phyloP scores from a whole-genome alignment of 257 asterid species.

The Scutellaria baicalensis region DNA sequence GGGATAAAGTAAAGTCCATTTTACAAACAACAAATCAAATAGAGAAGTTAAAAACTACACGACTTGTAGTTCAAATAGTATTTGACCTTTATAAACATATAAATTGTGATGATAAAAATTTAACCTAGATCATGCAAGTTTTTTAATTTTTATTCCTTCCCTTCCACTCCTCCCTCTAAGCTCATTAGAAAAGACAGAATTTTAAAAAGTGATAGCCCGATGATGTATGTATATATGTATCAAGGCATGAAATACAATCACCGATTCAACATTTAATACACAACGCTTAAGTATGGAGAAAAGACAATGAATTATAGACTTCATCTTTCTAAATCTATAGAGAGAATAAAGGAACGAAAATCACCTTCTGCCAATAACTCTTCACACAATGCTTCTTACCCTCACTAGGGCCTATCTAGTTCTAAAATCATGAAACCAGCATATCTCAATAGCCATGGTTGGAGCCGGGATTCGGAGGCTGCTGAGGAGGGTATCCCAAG shows the following conservation, averaged over 20 bases:
- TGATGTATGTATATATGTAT: not conserved
- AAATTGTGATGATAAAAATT: too few relatives aligned
- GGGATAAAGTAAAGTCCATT: too few relatives aligned
- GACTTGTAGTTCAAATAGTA: too few relatives aligned
- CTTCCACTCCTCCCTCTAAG: too few relatives aligned
- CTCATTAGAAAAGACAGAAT: too few relatives aligned
- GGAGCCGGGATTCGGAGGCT: slow-evolving; percentile 15
- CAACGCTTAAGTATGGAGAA: not conserved
- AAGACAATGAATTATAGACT: not conserved
- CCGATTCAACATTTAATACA: not conserved
- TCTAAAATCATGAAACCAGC: not conserved
- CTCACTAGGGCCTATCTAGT: not conserved
- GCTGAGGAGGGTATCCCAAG: not conserved
- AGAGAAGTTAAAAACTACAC: too few relatives aligned
- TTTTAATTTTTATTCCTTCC: too few relatives aligned
- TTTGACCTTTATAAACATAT: too few relatives aligned
- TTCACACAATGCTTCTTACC: not conserved
- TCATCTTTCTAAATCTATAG: not conserved
- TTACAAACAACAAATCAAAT: too few relatives aligned
- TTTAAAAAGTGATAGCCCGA: too few relatives aligned
- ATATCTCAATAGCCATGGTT: slow-evolving; percentile 5
- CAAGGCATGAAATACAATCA: not conserved
- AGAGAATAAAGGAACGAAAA: not conserved
- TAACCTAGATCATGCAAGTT: too few relatives aligned
- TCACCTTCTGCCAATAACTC: not conserved